Evolutionary conservation across 139 green algal species (phyloP).

Genomic region (Tetradesmus obliquus): DNA sequence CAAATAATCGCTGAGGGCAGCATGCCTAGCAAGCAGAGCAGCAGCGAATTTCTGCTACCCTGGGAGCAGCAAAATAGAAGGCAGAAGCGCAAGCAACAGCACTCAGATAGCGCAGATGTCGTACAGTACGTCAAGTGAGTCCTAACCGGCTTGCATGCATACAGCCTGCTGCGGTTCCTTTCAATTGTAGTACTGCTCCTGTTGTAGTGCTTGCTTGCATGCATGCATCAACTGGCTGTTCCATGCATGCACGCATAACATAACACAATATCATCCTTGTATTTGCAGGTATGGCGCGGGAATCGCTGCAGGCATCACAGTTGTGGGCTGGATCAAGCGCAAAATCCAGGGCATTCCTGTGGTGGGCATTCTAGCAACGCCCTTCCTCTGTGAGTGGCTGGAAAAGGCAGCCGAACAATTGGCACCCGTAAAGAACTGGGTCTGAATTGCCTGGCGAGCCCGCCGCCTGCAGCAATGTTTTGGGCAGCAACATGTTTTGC

Average conservation of each 20-base stretch:
- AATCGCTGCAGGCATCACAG: slow-evolving; percentile 46
- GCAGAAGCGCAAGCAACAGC: neutral
- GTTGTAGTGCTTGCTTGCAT: neutral
- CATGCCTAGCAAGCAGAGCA: neutral
- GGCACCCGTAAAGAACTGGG: too few species aligned
- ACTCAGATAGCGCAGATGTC: neutral
- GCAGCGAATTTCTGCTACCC: neutral
- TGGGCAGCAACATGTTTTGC: neutral
- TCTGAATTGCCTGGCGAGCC: neutral
- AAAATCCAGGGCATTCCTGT: slow-evolving; percentile 50
- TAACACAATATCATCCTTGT: neutral
- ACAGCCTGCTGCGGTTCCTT: neutral
- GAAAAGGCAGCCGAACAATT: too few species aligned
- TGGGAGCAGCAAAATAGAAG: neutral
- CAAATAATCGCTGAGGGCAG: neutral
- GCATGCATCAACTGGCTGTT: neutral
- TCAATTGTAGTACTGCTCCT: neutral
- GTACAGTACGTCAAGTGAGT: neutral
- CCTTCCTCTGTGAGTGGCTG: slow-evolving; percentile 49
- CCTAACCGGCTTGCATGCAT: neutral
- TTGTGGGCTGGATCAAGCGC: slow-evolving; percentile 44
- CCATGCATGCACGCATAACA: neutral
- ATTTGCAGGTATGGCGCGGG: slow-evolving; percentile 50
- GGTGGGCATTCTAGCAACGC: slow-evolving; percentile 43
- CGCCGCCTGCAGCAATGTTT: neutral